Evolutionary conservation across 2,329 filamentous ascomycete species (phyloP).

Genomic region (Dichotomopilus funicola): DNA sequence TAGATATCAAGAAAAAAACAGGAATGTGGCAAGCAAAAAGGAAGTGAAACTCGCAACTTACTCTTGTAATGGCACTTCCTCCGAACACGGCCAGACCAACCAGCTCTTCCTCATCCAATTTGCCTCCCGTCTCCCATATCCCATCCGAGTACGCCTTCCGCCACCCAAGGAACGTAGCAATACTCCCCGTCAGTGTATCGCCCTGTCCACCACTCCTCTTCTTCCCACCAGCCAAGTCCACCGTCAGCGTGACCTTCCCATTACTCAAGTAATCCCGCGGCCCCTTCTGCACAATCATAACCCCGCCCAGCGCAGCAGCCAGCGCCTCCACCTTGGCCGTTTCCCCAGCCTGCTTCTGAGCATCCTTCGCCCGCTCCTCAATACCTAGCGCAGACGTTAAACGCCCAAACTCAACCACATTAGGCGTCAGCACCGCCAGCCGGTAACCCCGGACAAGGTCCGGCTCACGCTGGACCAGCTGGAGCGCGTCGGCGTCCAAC

Average conservation of each 20-base stretch:
- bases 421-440: conserved; percentile 85
- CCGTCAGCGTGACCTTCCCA: conserved; percentile 65
- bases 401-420: conserved; percentile 85
- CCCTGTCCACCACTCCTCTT: conserved; percentile 94
- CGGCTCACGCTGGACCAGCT: conserved; percentile 68
- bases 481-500: conserved; percentile 83
- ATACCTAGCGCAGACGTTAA: conserved; percentile 71
- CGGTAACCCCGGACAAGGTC: conserved; percentile 73
- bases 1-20: too few relatives aligned
- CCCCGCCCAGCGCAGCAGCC: conserved; percentile 71
- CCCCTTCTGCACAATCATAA: conserved; percentile 90
- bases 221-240: conserved; percentile 70
- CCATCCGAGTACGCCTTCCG: conserved; percentile 77
- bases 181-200: conserved; percentile 83
- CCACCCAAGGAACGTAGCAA: conserved; percentile 87
- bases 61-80: conserved; percentile 79
- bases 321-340: conserved; percentile 55
- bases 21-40: background rate
- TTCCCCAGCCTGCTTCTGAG: conserved; percentile 33
- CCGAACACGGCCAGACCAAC: conserved; percentile 77
- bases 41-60: conserved; percentile 32
- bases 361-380: conserved; percentile 41
- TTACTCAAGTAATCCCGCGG: conserved; percentile 75
- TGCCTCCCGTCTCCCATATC: conserved; percentile 60
- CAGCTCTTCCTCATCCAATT: conserved; percentile 40